Conservation (phyloP, 2,329 filamentous ascomycete genomes). For the Epichloe aotearoae region DNA sequence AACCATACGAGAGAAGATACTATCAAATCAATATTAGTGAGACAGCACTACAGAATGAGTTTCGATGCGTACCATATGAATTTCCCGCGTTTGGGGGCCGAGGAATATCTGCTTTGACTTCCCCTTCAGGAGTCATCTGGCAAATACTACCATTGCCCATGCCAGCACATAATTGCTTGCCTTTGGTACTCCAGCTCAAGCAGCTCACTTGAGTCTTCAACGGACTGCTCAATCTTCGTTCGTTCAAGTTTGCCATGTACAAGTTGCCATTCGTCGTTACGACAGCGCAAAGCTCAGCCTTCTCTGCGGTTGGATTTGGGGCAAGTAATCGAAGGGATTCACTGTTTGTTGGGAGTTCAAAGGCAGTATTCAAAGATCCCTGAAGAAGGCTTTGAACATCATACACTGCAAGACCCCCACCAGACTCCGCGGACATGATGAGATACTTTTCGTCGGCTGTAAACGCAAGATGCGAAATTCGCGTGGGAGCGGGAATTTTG, state of each 20-base stretch:
- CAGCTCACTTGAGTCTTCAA: constrained; percentile 69
- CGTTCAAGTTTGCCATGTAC: constrained; percentile 68
- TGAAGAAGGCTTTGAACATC: constrained; percentile 55
- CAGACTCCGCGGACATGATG: constrained; percentile 67
- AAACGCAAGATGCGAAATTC: constrained; percentile 80
- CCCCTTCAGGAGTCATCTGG: constrained; percentile 75
- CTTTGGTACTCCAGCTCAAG: constrained; percentile 81
- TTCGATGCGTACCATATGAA: constrained; percentile 50
- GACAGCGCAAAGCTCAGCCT: constrained; percentile 63
- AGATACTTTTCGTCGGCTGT: constrained; percentile 80
- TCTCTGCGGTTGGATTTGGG: constrained; percentile 67
- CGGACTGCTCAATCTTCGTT: constrained; percentile 46
- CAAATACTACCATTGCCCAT: constrained; percentile 64
- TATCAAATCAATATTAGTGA: constrained; percentile 17
- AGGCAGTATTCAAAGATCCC: constrained; percentile 52
- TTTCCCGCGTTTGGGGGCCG: constrained; percentile 54
- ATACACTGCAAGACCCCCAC: constrained; percentile 79
- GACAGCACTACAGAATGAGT: not conserved
- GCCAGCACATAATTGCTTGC: constrained; percentile 85
- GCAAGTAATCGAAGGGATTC: constrained; percentile 59
- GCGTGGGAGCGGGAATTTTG: constrained; percentile 56
- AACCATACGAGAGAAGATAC: constrained; percentile 80
- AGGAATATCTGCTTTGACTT: constrained; percentile 64
- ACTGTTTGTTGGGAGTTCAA: constrained; percentile 66
- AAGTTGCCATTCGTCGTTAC: constrained; percentile 72